A percentile compares a stretch with the other conserved stretches of the same genome.
phyloP scores from a whole-genome alignment of 768 basidiomycete species.

The Boletus patriciae region DNA sequence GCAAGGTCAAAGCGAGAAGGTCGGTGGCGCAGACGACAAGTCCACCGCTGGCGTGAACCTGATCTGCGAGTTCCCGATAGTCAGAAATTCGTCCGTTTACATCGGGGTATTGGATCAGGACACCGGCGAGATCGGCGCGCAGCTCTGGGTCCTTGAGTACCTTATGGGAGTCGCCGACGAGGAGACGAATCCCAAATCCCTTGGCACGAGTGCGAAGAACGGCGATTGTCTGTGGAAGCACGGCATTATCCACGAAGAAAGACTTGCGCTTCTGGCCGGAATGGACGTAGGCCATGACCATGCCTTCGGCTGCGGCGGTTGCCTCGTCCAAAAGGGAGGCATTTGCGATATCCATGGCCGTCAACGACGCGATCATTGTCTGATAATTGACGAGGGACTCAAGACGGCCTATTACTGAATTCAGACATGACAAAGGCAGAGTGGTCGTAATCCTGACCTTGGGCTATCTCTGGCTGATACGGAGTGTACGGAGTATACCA shows the following conservation, averaged over 20 bases:
- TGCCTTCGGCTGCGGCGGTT: slow-evolving; percentile 92
- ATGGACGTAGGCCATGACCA: slow-evolving; percentile 88
- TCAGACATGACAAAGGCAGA: slow-evolving; percentile 10
- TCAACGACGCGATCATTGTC: slow-evolving; percentile 93
- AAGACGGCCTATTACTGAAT: slow-evolving; percentile 66
- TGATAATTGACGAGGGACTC: slow-evolving; percentile 97
- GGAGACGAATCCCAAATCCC: slow-evolving; percentile 87
- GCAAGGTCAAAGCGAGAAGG: slow-evolving; percentile 85
- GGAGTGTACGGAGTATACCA: slow-evolving; percentile 99
- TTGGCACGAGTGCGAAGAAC: slow-evolving; percentile 90
- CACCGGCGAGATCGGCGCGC: slow-evolving; percentile 71
- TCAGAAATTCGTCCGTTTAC: slow-evolving; percentile 82
- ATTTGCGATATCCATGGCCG: slow-evolving; percentile 93
- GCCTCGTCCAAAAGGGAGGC: slow-evolving; percentile 94
- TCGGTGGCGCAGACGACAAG: slow-evolving; percentile 89
- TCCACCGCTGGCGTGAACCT: slow-evolving; percentile 72
- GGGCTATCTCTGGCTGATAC: slow-evolving; percentile 97
- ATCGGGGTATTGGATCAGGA: slow-evolving; percentile 93
- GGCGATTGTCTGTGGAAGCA: slow-evolving; percentile 85
- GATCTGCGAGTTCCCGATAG: slow-evolving; percentile 61
- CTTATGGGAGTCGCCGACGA: slow-evolving; percentile 60
- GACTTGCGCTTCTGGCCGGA: slow-evolving; percentile 70
- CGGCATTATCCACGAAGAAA: slow-evolving; percentile 82
- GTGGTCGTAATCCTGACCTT: slow-evolving; percentile 56
- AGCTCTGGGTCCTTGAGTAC: slow-evolving; percentile 53